These are phyloP conservation scores for Fusarium papillatum DNA, from an alignment of 2,329 filamentous ascomycete species.

Conservation along the genomic window DNA sequence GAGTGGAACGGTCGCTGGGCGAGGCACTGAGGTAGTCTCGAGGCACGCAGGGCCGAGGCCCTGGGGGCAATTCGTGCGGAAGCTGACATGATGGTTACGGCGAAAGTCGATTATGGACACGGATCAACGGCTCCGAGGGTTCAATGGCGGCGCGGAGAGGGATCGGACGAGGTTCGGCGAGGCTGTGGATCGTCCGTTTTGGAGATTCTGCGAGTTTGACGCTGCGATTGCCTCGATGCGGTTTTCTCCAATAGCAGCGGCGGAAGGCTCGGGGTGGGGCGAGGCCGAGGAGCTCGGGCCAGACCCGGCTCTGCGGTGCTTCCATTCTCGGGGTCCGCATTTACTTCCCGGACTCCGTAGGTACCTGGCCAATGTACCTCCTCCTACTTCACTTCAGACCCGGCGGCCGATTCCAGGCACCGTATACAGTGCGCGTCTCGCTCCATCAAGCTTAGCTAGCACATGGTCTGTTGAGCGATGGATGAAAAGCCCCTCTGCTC, in stretches of 20 bases:
- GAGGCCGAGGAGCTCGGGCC: slow-evolving; percentile 28
- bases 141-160: not conserved
- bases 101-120: not conserved
- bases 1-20: slow-evolving; percentile 74
- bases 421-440: not conserved
- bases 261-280: slow-evolving; percentile 14
- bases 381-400: not conserved
- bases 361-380: slow-evolving; percentile 2
- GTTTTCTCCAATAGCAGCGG: slow-evolving; percentile 23
- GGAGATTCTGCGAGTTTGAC: slow-evolving; percentile 25
- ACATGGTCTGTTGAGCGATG: not conserved
- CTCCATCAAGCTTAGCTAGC: not conserved
- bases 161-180: not conserved
- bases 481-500: not conserved
- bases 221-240: slow-evolving; percentile 16
- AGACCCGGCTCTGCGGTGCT: slow-evolving; percentile 14
- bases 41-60: slow-evolving; percentile 24
- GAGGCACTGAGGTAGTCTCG: slow-evolving; percentile 27
- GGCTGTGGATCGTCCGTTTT: slow-evolving; percentile 23
- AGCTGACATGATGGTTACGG: slow-evolving; percentile 27
- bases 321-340: slow-evolving; percentile 15
- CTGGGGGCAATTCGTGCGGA: slow-evolving; percentile 29
- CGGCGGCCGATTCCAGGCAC: not conserved
- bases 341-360: slow-evolving; percentile 6
- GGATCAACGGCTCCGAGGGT: not conserved